Percentiles rank a stretch among this genome's conserved stretches.
Evolutionary conservation across 257 asterid genomes (phyloP).

Genomic region (Solanum rostratum): DNA sequence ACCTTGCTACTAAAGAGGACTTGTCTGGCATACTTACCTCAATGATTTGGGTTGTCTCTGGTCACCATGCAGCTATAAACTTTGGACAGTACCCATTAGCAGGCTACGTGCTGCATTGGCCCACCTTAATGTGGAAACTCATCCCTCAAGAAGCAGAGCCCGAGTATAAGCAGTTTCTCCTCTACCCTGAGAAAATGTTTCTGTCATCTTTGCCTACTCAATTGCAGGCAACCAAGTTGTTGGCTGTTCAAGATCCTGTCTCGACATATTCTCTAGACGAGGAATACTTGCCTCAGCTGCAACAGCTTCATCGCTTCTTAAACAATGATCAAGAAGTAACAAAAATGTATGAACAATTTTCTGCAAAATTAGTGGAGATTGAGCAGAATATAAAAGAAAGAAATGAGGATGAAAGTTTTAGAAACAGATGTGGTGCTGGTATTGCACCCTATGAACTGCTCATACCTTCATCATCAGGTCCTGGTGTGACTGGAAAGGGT

Average conservation of each 20-base stretch:
- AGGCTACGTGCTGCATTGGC: not conserved
- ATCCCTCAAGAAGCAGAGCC: slow-evolving; percentile 4
- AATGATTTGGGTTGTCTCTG: slow-evolving; percentile 3
- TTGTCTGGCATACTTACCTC: not conserved
- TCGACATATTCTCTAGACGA: slow-evolving; percentile 1
- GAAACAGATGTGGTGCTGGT: not conserved
- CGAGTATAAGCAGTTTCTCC: not conserved
- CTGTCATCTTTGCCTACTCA: not conserved
- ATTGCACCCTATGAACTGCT: slow-evolving; percentile 7
- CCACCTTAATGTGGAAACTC: not conserved
- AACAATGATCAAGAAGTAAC: not conserved
- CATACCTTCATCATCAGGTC: not conserved
- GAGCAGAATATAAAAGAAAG: not conserved
- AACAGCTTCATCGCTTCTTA: not conserved
- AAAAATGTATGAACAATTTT: not conserved
- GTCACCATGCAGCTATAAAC: slow-evolving; percentile 7
- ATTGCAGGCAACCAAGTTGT: not conserved
- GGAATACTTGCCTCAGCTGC: not conserved
- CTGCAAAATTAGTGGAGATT: not conserved
- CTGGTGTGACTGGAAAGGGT: slow-evolving; percentile 6
- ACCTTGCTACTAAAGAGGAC: not conserved
- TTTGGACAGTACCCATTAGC: slow-evolving; percentile 2
- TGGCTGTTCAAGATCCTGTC: not conserved
- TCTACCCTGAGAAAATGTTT: not conserved
- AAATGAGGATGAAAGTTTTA: not conserved